Base-by-base conservation (phyloP, 352 stramenopile species). In the Pythium volutum region DNA sequence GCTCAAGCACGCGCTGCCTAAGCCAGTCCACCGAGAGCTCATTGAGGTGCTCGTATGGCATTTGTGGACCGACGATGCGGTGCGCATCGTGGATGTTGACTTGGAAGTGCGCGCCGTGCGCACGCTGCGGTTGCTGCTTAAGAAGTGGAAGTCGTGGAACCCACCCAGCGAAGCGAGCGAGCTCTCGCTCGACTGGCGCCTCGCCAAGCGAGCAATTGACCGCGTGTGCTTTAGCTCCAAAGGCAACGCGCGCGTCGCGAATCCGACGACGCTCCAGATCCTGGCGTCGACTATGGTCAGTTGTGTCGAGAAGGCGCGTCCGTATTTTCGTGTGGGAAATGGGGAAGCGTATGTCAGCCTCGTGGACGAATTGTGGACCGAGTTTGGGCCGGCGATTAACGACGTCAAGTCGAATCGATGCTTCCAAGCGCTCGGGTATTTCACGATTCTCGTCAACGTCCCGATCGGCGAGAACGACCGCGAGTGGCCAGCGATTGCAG, bases 1-100 rank as follows among this genome's bases (percentile, higher is more conserved):
- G 43, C 68, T 89, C 54, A 91, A 91, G 57, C 76, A 90, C 55
- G 66, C 66, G 52, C 60, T 91, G 49, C 73, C 78, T 2, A 51
- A 62, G 33, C 2, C 55, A 22, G 39, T 89, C 39, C 78, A 87
- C 25, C 22, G 53, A 14, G 39, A 77, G 42, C 63, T 91, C 16
- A 81, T 88, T 43, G 55, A 76, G 7, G 62, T 61, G 45, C 62
- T 91, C 22, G 65, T 83, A 31, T 59, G 59, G n/a, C 65, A 84
- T 47, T 39, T 87, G 29, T 88, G 79, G 74, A 69, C 76, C 25
- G 47, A 61, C 2, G 55, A 84, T 31, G 79, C 69, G 15, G 46
- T 57, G 10, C 51, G 63, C 2, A 78, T 91, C 50, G 61, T 62
- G 15, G 76, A 87, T 60, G 64, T 89, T 26, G 70, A 87, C 42